phyloP scores from a whole-genome alignment of 2,329 filamentous ascomycete species.

The Ceratocystis harringtonii region DNA sequence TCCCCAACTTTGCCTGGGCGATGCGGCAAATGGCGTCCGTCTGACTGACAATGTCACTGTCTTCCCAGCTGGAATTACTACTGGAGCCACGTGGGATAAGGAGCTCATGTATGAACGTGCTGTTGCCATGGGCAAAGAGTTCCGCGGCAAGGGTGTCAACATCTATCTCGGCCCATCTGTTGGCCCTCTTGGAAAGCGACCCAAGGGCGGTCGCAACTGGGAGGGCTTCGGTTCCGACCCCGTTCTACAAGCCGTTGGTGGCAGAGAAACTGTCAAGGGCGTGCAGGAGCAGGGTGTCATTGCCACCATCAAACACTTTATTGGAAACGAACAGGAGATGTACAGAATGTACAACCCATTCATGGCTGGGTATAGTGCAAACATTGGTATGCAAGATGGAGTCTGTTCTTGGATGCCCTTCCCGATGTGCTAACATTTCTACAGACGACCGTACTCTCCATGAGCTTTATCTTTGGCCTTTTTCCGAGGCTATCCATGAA shows the following conservation, averaged over 20 bases:
- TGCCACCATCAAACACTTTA: slow-evolving; percentile 41
- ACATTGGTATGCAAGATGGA: slow-evolving; percentile 45
- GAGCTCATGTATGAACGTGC: slow-evolving; percentile 52
- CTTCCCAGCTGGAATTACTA: slow-evolving; percentile 66
- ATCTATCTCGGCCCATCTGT: slow-evolving; percentile 56
- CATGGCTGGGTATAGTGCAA: slow-evolving; percentile 46
- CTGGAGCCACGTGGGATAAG: slow-evolving; percentile 62
- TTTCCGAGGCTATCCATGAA: slow-evolving; percentile 62
- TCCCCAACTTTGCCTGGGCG: slow-evolving; percentile 56
- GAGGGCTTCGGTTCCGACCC: slow-evolving; percentile 61
- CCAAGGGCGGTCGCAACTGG: slow-evolving; percentile 59
- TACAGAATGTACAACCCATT: slow-evolving; percentile 45
- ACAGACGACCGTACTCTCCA: slow-evolving; percentile 52
- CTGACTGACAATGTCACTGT: slow-evolving; percentile 61
- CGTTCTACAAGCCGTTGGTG: slow-evolving; percentile 59
- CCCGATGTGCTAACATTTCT: slow-evolving; percentile 14
- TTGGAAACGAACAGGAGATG: slow-evolving; percentile 46
- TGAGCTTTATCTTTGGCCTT: slow-evolving; percentile 77
- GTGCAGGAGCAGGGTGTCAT: slow-evolving; percentile 43
- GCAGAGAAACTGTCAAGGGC: slow-evolving; percentile 63
- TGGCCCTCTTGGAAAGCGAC: slow-evolving; percentile 57
- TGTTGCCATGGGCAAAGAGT: slow-evolving; percentile 54
- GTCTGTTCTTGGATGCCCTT: background rate
- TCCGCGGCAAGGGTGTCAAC: slow-evolving; percentile 57
- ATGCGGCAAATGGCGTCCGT: slow-evolving; percentile 55